phyloP scores from a whole-genome alignment of 352 stramenopile species.

The Pythium folliculosum region DNA sequence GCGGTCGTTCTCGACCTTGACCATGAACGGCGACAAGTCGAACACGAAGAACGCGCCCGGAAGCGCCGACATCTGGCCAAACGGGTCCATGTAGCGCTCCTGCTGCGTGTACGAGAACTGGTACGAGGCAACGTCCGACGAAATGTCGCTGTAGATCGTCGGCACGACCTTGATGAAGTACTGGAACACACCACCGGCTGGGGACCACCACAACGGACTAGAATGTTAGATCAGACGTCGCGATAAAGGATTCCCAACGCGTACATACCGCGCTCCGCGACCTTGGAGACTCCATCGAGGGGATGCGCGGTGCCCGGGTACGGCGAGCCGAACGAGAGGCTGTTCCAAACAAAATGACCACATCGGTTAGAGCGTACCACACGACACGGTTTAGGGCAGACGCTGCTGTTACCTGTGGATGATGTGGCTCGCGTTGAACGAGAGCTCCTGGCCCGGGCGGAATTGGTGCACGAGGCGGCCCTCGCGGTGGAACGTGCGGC shows the following conservation, averaged over 20 bases:
- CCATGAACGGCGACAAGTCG: conserved; percentile 84
- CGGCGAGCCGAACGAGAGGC: conserved; percentile 69
- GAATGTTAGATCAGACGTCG: background rate
- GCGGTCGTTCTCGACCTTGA: conserved; percentile 82
- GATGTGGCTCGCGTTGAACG: conserved; percentile 81
- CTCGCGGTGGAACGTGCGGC: conserved; percentile 79
- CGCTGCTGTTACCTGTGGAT: conserved; percentile 49
- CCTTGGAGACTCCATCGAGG: conserved; percentile 61
- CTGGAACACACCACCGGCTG: conserved; percentile 80
- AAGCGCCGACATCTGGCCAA: conserved; percentile 67
- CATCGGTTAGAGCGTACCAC: too few species aligned
- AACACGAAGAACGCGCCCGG: conserved; percentile 86
- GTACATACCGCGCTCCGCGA: conserved; percentile 42
- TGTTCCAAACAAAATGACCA: too few species aligned
- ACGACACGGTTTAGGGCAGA: background rate
- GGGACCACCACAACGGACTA: conserved; percentile 9
- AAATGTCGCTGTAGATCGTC: conserved; percentile 83
- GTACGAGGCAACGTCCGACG: conserved; percentile 67
- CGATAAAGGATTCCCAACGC: background rate
- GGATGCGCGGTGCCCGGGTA: conserved; percentile 41
- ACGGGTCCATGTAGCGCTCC: conserved; percentile 67
- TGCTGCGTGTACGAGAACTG: conserved; percentile 89
- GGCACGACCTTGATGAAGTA: conserved; percentile 90
- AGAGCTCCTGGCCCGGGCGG: conserved; percentile 69
- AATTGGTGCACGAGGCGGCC: conserved; percentile 84